A percentile compares a stretch with the other conserved stretches of the same genome.
Conservation (phyloP, 2,329 filamentous ascomycete genomes). For the Penicillium sp. region DNA sequence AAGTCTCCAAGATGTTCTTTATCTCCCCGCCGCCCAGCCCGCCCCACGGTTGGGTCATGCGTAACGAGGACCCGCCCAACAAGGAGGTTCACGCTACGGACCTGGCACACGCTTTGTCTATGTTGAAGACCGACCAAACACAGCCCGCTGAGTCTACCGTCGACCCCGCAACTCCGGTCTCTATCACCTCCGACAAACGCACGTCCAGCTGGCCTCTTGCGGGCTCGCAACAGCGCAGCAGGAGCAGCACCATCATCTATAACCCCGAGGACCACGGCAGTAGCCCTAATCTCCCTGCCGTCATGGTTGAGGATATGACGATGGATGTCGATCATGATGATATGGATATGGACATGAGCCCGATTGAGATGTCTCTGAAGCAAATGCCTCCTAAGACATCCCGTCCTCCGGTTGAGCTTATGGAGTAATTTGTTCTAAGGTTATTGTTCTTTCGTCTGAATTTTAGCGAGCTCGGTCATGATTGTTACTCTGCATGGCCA, state of each 20-base stretch:
- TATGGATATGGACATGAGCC: constrained; percentile 46
- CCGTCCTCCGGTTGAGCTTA: constrained; percentile 57
- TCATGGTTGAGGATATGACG: constrained; percentile 63
- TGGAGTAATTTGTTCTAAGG: constrained; percentile 37
- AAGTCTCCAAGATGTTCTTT: constrained; percentile 63
- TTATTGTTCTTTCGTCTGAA: constrained; percentile 8
- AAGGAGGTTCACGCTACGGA: constrained; percentile 65
- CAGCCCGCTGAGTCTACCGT: constrained; percentile 9
- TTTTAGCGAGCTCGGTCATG: constrained; percentile 18
- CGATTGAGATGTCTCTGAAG: constrained; percentile 44
- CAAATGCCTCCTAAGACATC: constrained; percentile 54
- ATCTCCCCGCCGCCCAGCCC: constrained; percentile 64
- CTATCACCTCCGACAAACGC: constrained; percentile 35
- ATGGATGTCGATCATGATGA: constrained; percentile 42
- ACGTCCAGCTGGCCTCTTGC: constrained; percentile 33
- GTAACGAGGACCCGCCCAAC: constrained; percentile 63
- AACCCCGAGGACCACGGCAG: constrained; percentile 62
- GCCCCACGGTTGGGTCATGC: constrained; percentile 64
- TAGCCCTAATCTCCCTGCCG: constrained; percentile 59
- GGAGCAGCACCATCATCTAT: constrained; percentile 62
- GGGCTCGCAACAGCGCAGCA: constrained; percentile 38
- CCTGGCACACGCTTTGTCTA: constrained; percentile 56
- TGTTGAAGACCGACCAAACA: constrained; percentile 41
- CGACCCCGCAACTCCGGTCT: constrained; percentile 33
- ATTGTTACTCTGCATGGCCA: constrained; percentile 16